phyloP scores from a whole-genome alignment of 73 alveolate species.

The Tetrahymena elliotti region DNA sequence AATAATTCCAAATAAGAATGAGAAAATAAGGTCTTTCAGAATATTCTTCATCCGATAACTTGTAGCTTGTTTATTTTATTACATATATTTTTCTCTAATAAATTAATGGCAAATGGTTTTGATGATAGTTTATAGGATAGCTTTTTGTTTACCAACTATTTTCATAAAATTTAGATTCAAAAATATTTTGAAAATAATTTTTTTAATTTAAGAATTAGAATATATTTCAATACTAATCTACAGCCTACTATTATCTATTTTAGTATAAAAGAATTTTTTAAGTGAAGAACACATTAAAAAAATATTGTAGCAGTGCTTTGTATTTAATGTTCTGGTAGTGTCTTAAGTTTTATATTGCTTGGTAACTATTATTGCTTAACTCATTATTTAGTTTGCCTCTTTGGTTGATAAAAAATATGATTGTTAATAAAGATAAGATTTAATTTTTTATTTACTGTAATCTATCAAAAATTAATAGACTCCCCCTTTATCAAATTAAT shows the following conservation, averaged over 20 bases:
- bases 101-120: neutral
- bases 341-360: neutral
- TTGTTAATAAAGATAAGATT: too few relatives aligned
- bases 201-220: neutral
- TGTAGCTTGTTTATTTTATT: neutral
- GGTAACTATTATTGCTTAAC: neutral
- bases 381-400: too few relatives aligned
- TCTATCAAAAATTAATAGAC: too few relatives aligned
- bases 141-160: neutral
- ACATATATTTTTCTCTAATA: neutral
- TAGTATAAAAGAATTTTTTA: too few relatives aligned
- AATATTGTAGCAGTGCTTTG: neutral
- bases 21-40: neutral
- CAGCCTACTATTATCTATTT: neutral
- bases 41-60: neutral
- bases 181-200: too few relatives aligned
- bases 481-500: too few relatives aligned
- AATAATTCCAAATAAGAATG: neutral
- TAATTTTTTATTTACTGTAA: too few relatives aligned
- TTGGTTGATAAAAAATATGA: neutral
- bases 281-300: too few relatives aligned
- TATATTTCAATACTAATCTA: neutral
- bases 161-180: too few relatives aligned
- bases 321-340: neutral
- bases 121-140: neutral